Evolutionary conservation across 371 early-diverging fungal species (phyloP), one percentile per base, ranked within the genome.

Genomic region (Mucor lusitanicus): DNA sequence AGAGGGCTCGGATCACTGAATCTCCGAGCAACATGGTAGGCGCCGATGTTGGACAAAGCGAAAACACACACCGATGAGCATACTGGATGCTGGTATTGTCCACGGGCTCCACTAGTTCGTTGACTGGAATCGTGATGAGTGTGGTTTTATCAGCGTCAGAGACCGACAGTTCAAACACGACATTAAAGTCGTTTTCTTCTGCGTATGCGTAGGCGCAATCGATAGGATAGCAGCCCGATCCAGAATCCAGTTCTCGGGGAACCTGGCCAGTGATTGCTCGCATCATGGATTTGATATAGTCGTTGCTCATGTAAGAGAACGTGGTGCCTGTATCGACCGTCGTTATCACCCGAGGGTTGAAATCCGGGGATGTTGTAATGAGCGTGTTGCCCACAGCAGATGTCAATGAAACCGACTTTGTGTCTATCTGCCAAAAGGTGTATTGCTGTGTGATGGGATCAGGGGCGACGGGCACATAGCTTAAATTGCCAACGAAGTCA

Each of bases 401-500:
- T 72, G 1, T 73, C 77, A 64, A 67, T 70, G 75, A 71, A 78
- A 37, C 69, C 69, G 40, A 71, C 74, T 1, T 58, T 63, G 21
- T 27, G n/a, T 7, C 23, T 25, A 28, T 30, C 27, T 32, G 28
- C 55, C 64, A 39, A 0, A 64, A n/a, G 0, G 42, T 13, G 17
- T 42, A 30, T 7, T 23, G 12, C 5, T 23, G 25, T 27, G n/a
- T 42, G 17, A 11, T 27, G 0, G 25, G 11, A 8, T 61, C 37
- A 8, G 27, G 30, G 9, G 71, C 69, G 0, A 81, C 77, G 7
- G 82, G 75, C 11, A 81, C 39, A 48, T 87, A 88, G 17, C 68
- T 68, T 48, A 88, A 57, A 2, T 73, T 63, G n/a, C 88, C 89
- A 6, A 69, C 66, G 67, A 77, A 86, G 62, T 82, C 84, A 56